These are phyloP conservation scores for Peronospora tabacina DNA, from an alignment of 352 stramenopile species.

Conservation along the genomic window DNA sequence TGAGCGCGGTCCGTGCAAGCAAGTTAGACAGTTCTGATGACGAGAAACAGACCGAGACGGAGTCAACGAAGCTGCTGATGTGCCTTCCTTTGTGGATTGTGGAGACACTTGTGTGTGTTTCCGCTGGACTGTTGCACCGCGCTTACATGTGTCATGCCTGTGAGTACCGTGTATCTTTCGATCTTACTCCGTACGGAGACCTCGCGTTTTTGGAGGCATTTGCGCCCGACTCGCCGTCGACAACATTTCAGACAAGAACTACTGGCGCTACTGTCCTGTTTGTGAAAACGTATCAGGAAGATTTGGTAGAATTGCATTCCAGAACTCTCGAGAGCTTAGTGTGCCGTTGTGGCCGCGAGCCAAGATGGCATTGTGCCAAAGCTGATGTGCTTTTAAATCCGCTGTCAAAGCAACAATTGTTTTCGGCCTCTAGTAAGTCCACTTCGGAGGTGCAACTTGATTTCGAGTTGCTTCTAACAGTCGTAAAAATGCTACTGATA, in stretches of 20 bases:
- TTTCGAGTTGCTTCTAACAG: background rate
- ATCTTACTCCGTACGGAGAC: slow-evolving; percentile 75
- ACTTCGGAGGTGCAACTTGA: background rate
- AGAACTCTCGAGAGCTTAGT: slow-evolving; percentile 45
- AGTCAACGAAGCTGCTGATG: slow-evolving; percentile 31
- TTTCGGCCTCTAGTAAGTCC: slow-evolving; percentile 45
- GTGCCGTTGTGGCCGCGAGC: slow-evolving; percentile 56
- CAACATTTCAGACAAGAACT: slow-evolving; percentile 15
- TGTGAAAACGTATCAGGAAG: slow-evolving; percentile 45
- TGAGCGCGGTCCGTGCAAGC: slow-evolving; percentile 7
- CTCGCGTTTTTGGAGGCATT: slow-evolving; percentile 70
- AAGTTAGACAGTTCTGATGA: slow-evolving; percentile 3
- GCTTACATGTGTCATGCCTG: slow-evolving; percentile 66
- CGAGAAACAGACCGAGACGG: slow-evolving; percentile 17
- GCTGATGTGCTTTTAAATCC: slow-evolving; percentile 67
- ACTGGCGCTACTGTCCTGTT: slow-evolving; percentile 33
- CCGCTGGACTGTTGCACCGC: slow-evolving; percentile 53
- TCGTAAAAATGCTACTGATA: slow-evolving; percentile 21
- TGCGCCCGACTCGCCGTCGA: slow-evolving; percentile 33
- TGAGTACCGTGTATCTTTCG: slow-evolving; percentile 74
- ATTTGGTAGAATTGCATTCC: slow-evolving; percentile 53
- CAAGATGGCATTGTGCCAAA: slow-evolving; percentile 66
- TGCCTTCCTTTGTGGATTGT: slow-evolving; percentile 60
- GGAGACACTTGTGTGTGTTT: slow-evolving; percentile 59
- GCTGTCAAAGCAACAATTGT: slow-evolving; percentile 58